These are phyloP conservation scores for Ogataea henricii DNA, from an alignment of 805 yeast genomes.

Conservation along the genomic window DNA sequence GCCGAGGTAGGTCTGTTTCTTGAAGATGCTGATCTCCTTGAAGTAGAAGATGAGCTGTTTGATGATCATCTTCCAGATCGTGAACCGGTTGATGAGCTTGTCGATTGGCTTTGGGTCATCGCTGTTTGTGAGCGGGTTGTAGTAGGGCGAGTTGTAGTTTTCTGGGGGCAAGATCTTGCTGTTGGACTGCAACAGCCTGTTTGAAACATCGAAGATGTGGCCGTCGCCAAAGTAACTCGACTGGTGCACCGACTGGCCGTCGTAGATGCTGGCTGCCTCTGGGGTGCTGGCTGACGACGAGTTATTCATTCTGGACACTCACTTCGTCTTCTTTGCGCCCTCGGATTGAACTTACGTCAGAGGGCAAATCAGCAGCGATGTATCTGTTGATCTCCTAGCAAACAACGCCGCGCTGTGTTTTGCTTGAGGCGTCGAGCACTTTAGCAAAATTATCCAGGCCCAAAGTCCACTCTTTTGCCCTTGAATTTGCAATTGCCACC, in stretches of 20 bases:
- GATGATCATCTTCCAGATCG: constrained; percentile 57
- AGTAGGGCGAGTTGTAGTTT: constrained; percentile 38
- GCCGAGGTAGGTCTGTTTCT: constrained; percentile 47
- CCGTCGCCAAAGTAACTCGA: constrained; percentile 13
- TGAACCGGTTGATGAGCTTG: constrained; percentile 52
- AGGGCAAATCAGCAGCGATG: neutral
- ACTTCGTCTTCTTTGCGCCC: no score
- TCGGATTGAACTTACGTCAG: no score
- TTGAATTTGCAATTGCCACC: neutral
- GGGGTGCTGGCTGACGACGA: constrained; percentile 9
- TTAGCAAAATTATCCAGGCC: no score
- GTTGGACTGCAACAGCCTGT: constrained; percentile 19
- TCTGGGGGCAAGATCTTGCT: constrained; percentile 34
- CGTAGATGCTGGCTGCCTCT: constrained; percentile 8
- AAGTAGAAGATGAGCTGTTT: constrained; percentile 55
- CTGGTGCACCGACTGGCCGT: constrained; percentile 6
- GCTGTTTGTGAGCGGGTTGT: constrained; percentile 32
- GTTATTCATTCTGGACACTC: no score
- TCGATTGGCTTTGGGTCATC: constrained; percentile 46
- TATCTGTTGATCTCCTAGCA: no score
- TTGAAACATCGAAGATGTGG: constrained; percentile 13
- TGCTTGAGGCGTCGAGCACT: no score
- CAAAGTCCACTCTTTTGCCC: no score
- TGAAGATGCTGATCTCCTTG: constrained; percentile 51
- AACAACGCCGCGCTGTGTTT: no score